phyloP scores from a whole-genome alignment of 192 early-diverging fungal species.

The Coemansia sp. region DNA sequence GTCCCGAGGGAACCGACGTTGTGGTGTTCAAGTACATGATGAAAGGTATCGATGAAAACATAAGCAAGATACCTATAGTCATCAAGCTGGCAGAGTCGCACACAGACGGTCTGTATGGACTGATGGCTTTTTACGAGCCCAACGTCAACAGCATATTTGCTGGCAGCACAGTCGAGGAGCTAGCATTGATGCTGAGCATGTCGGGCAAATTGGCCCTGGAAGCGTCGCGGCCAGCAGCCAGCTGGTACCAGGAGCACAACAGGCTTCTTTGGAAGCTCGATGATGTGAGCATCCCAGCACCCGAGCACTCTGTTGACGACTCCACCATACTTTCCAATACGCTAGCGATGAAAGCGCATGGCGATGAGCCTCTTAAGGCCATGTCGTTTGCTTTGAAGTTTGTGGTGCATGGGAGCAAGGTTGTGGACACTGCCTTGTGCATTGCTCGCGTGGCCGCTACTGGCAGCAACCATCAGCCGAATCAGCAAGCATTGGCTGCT shows the following conservation, averaged over 20 bases:
- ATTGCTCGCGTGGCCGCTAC: constrained; percentile 25
- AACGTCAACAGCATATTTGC: constrained; percentile 20
- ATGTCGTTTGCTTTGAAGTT: constrained; percentile 35
- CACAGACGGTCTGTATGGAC: constrained; percentile 9
- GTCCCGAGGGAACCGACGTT: constrained; percentile 9
- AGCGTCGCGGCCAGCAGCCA: constrained; percentile 38
- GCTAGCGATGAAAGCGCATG: constrained; percentile 26
- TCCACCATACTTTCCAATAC: constrained; percentile 7
- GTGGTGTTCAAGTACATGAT: constrained; percentile 47
- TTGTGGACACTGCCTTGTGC: constrained; percentile 19
- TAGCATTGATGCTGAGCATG: constrained; percentile 34
- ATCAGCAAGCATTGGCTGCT: neutral
- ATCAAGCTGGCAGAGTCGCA: neutral
- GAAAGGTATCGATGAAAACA: neutral
- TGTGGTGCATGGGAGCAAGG: constrained; percentile 8
- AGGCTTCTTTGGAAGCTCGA: constrained; percentile 43
- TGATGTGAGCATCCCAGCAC: constrained; percentile 17
- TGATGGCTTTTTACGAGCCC: constrained; percentile 42
- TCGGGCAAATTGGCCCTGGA: constrained; percentile 30
- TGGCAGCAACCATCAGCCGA: constrained; percentile 4
- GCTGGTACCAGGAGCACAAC: constrained; percentile 48
- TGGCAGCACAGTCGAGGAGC: constrained; percentile 20
- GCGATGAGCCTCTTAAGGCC: constrained; percentile 10
- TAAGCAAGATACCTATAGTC: constrained; percentile 18
- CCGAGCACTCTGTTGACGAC: constrained; percentile 3